Percentiles rank a stretch among this genome's conserved stretches.
Conservation (phyloP, 1,139 yeast species). For the Arxiozyma slooffiae region DNA sequence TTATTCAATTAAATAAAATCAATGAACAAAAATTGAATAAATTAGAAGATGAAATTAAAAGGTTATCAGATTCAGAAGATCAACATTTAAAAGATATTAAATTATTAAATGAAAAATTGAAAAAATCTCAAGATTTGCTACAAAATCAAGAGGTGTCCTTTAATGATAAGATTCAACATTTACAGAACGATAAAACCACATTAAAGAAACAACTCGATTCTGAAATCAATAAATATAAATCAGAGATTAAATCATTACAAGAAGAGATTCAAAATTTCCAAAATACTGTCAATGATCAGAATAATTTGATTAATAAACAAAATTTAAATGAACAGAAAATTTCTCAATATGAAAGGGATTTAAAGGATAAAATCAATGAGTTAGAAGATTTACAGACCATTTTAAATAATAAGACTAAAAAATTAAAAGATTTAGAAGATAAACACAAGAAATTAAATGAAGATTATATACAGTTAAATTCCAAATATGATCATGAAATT, state of each 20-base stretch:
- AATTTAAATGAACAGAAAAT: not conserved
- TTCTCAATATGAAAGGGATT: not conserved
- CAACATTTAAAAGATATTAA: constrained; percentile 3
- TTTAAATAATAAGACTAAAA: constrained; percentile 1
- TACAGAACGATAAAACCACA: not conserved
- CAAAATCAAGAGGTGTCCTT: not conserved
- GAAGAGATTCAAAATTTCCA: constrained; percentile 3
- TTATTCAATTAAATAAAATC: not conserved
- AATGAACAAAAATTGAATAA: not conserved
- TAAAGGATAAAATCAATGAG: not conserved
- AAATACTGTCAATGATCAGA: not conserved
- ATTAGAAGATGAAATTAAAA: constrained; percentile 1
- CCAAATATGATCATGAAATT: not conserved
- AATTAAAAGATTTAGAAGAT: constrained; percentile 2
- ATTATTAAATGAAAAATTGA: constrained; percentile 4
- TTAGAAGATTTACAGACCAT: not conserved
- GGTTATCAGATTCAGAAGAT: not conserved
- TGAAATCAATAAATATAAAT: not conserved
- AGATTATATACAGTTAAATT: not conserved
- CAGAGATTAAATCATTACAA: not conserved
- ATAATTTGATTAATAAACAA: not conserved
- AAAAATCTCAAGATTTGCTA: not conserved
- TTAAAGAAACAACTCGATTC: not conserved
- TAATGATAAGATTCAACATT: not conserved
- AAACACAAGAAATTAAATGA: not conserved